Conservation (phyloP, 108 stramenopile species). For the Discostella stelligeroides region DNA sequence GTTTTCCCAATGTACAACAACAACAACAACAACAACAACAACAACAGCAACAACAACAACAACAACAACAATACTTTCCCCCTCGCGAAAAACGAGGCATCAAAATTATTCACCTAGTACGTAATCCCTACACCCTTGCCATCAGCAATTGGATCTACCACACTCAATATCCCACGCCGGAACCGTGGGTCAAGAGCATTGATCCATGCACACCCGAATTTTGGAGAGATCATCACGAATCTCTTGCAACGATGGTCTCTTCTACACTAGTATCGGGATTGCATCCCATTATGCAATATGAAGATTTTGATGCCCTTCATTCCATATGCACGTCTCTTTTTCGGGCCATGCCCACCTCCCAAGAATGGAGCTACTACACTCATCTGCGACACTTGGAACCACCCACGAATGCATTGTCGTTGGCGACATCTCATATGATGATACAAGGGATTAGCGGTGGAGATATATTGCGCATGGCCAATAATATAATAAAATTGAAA, state of each 20-base stretch:
- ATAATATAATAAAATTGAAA: slow-evolving; percentile 32
- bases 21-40: not conserved
- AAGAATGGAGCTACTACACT: slow-evolving; percentile 1
- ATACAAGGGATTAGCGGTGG: slow-evolving; percentile 28
- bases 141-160: slow-evolving; percentile 32
- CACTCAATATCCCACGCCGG: slow-evolving; percentile 38
- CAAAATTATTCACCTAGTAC: slow-evolving; percentile 36
- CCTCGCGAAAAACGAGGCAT: slow-evolving; percentile 10
- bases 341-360: not conserved
- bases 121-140: slow-evolving; percentile 31
- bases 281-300: slow-evolving; percentile 4
- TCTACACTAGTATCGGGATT: not conserved
- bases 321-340: not conserved
- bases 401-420: slow-evolving; percentile 9
- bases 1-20: not conserved
- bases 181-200: slow-evolving; percentile 21
- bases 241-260: not conserved
- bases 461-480: slow-evolving; percentile 44
- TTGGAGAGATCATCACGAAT: not conserved
- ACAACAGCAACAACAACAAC: not conserved
- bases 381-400: slow-evolving; percentile 10
- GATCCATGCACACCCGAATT: slow-evolving; percentile 23
- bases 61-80: slow-evolving; percentile 1
- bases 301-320: slow-evolving; percentile 1
- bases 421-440: slow-evolving; percentile 38